These are phyloP conservation scores for Anisodus acutangulus DNA, from an alignment of 257 asterid species.

Conservation along the genomic window DNA sequence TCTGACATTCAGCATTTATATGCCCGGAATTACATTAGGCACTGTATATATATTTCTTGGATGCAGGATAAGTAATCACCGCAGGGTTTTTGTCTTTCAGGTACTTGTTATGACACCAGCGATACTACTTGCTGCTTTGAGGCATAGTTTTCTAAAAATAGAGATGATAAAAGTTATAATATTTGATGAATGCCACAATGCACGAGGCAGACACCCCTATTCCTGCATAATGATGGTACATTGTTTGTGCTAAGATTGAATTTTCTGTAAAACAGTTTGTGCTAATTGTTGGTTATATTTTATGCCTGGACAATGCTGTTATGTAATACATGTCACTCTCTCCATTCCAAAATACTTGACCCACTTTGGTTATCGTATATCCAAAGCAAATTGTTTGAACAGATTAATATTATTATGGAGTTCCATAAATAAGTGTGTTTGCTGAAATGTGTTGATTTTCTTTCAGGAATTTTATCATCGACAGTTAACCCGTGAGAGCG, in stretches of 20 bases:
- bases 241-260: background rate
- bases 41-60: background rate
- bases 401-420: background rate
- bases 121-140: constrained; percentile 74
- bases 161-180: constrained; percentile 68
- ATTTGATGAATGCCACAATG: constrained; percentile 89
- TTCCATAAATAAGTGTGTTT: background rate
- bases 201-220: constrained; percentile 68
- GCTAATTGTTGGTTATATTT: background rate
- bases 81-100: constrained; percentile 46
- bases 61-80: background rate
- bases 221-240: constrained; percentile 81
- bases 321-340: background rate
- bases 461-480: constrained; percentile 75
- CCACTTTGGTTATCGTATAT: background rate
- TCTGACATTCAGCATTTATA: no score
- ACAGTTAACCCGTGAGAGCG: constrained; percentile 34
- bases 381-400: background rate
- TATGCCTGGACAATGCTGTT: background rate
- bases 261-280: background rate
- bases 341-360: background rate
- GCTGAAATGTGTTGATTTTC: background rate
- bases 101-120: constrained; percentile 95
- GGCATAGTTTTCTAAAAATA: constrained; percentile 59
- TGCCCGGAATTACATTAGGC: background rate